These are phyloP conservation scores for Medicago ruthenica DNA, from an alignment of 306 rosid species.

Conservation along the genomic window DNA sequence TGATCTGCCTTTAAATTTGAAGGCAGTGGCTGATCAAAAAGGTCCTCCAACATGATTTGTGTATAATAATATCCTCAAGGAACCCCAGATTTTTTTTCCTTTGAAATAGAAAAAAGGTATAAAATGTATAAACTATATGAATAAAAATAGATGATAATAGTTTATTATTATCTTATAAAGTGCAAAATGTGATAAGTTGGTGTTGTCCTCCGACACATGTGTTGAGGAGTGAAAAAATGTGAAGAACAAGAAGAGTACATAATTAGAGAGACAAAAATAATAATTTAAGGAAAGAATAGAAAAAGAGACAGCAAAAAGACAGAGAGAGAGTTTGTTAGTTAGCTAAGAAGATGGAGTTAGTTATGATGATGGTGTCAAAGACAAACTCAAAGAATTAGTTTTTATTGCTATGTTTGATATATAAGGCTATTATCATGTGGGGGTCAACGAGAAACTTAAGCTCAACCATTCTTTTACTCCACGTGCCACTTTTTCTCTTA, in stretches of 20 bases:
- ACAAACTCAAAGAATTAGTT: constrained; percentile 39
- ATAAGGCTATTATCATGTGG: constrained; percentile 24
- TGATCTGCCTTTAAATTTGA: constrained; percentile 40
- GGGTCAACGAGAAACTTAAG: constrained; percentile 64
- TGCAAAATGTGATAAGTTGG: constrained; percentile 28
- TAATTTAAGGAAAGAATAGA: constrained; percentile 15
- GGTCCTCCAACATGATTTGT: constrained; percentile 63
- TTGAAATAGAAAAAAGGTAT: neutral
- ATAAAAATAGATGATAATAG: neutral
- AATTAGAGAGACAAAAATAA: neutral
- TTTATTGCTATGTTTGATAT: constrained; percentile 22
- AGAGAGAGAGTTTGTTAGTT: neutral
- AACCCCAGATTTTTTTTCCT: neutral
- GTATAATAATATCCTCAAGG: neutral
- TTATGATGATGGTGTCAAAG: constrained; percentile 45
- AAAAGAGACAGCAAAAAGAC: neutral
- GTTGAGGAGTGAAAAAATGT: constrained; percentile 22
- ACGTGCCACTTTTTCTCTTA: constrained; percentile 27
- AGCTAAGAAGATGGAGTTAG: constrained; percentile 26
- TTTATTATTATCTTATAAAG: neutral
- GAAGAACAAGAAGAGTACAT: constrained; percentile 35
- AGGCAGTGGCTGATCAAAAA: constrained; percentile 51
- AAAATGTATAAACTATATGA: neutral
- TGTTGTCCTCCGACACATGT: constrained; percentile 6
- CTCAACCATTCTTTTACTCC: constrained; percentile 39